Evolutionary conservation across 2,329 filamentous ascomycete species (phyloP), one percentile per base, ranked within the genome.

Genomic region (Botrytis byssoidea): DNA sequence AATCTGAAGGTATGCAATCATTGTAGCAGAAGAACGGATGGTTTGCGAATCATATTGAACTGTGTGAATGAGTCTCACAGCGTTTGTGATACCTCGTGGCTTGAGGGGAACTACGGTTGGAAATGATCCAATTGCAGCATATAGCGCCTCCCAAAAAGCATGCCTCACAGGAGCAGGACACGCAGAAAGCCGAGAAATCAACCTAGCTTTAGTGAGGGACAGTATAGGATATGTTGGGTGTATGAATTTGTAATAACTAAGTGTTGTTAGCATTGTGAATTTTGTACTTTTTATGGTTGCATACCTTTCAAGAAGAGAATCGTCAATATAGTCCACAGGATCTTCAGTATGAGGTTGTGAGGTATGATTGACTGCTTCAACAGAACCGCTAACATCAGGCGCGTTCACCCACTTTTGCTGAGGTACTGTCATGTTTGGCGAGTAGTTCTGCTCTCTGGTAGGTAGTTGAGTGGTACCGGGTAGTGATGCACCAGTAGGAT

Each of bases 161-260:
- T 89, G 87, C 75, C 89, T 86, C 20, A 93, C 84, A 5, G 85
- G 81, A 2, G 84, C 78, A 0, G 89, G 87, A 76, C 89, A 90
- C 64, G 87, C 85, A 4, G 84, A 83, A 32, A 93, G 81, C 32
- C 89, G 84, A 14, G 85, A 84, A 73, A 88, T 86, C 16, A 92
- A 81, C n/a, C 85, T 85, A 22, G 83, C 81, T 77, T 88, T 90
- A 71, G 83, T 88, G 70, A 85, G 85, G 2, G 91, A 87, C 20
- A 94, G 83, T 63, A 94, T 84, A 0, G 91, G 91, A 73, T 92
- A 90, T 5, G 88, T 88, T 22, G 89, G 88, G 77, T 93, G 91
- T 32, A 93, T 88, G 22, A 87, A 83, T 7, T 85, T 85, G 71
- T 92, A 86, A 77, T 93, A 93, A 76, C 88, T 90, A 72, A 14